Evolutionary conservation across 108 stramenopile genomes (phyloP).

Genomic region (Craspedostauros australis): DNA sequence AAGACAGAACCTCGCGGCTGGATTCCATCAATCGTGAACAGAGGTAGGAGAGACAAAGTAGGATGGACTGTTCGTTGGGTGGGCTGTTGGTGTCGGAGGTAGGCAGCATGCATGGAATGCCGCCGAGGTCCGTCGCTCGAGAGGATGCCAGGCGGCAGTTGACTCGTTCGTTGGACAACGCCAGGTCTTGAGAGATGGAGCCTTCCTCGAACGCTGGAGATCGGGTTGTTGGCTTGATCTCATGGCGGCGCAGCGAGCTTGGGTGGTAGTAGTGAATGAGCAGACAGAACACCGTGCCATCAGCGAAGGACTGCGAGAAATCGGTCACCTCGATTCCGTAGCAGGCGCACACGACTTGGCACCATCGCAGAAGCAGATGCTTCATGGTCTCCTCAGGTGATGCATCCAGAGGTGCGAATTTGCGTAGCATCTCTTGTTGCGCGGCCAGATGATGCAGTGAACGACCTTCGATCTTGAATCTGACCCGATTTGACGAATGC

Average conservation of each 20-base stretch:
- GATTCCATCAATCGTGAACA: constrained; percentile 86
- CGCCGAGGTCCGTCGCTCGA: constrained; percentile 68
- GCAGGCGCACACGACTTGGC: constrained; percentile 66
- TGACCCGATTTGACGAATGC: constrained; percentile 12
- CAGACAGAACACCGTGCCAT: constrained; percentile 80
- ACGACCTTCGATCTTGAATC: constrained; percentile 10
- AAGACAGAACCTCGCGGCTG: constrained; percentile 65
- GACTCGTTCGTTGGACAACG: constrained; percentile 46
- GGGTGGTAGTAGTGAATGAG: constrained; percentile 92
- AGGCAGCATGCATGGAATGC: constrained; percentile 80
- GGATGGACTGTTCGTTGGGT: constrained; percentile 76
- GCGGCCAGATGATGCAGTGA: background rate
- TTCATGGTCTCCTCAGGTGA: constrained; percentile 33
- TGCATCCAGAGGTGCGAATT: background rate
- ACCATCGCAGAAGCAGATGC: constrained; percentile 75
- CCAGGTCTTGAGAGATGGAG: constrained; percentile 13
- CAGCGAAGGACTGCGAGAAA: constrained; percentile 78
- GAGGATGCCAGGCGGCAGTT: constrained; percentile 56
- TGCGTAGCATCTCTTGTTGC: background rate
- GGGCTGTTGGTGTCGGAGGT: constrained; percentile 50
- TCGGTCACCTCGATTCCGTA: constrained; percentile 63
- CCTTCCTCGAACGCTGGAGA: constrained; percentile 4
- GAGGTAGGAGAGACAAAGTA: constrained; percentile 75
- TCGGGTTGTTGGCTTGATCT: constrained; percentile 43
- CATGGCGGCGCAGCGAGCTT: constrained; percentile 34